phyloP scores from a whole-genome alignment of 2,329 filamentous ascomycete species.

The Xylaria sp. region DNA sequence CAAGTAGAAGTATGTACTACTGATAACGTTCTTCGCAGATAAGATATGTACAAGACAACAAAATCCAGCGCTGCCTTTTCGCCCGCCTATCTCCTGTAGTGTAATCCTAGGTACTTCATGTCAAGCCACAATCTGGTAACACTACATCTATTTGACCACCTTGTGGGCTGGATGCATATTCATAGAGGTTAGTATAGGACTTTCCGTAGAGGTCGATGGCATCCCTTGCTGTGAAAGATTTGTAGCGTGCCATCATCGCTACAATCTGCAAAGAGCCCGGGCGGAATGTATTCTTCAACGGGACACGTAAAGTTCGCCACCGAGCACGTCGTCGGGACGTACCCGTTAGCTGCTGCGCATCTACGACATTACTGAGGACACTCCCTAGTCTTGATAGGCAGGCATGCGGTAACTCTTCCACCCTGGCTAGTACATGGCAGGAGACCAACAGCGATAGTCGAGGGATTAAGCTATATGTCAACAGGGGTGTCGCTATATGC shows the following conservation, averaged over 20 bases:
- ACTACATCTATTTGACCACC: no score
- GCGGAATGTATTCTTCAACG: background rate
- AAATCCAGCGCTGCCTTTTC: background rate
- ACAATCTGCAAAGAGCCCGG: no score
- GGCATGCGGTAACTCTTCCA: no score
- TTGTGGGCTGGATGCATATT: no score
- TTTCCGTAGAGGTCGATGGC: no score
- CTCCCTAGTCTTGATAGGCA: no score
- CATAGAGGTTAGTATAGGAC: no score
- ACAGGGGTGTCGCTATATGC: background rate
- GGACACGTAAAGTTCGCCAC: background rate
- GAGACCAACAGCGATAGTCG: background rate
- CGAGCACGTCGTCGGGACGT: background rate
- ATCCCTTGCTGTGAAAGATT: no score
- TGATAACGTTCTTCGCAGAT: background rate
- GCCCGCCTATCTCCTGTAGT: background rate
- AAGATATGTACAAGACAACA: background rate
- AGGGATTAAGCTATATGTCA: background rate
- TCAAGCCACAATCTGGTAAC: no score
- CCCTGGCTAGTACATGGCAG: background rate
- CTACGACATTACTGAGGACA: no score
- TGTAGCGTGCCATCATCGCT: no score
- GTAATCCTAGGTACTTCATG: background rate
- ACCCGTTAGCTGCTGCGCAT: no score
- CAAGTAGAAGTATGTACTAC: background rate